Evolutionary conservation across 345 rosid genomes (phyloP).

Genomic region (Xanthoceras sorbifolium): DNA sequence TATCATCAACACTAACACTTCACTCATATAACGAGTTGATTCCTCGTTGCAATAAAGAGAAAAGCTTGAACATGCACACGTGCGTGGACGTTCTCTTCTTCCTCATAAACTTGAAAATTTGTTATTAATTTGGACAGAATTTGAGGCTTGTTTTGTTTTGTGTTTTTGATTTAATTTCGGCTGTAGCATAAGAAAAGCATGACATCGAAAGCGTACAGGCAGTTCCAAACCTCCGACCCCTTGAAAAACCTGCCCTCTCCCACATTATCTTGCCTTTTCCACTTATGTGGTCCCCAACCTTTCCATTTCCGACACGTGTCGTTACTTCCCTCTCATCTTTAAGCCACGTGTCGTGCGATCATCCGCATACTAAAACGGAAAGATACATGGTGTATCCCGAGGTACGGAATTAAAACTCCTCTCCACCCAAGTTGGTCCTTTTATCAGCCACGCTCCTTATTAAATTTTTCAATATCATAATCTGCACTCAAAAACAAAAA

Average conservation of each 20-base stretch:
- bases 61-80: not conserved
- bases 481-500: not conserved
- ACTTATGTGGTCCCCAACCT: constrained; percentile 24
- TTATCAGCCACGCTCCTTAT: not conserved
- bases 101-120: not conserved
- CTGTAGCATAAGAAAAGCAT: constrained; percentile 29
- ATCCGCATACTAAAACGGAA: not conserved
- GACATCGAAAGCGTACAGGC: constrained; percentile 27
- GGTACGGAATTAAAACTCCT: not conserved
- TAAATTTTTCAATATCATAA: not conserved
- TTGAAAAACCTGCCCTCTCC: constrained; percentile 11
- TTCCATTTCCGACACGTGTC: constrained; percentile 4
- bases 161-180: not conserved
- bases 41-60: no score
- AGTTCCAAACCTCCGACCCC: constrained; percentile 19
- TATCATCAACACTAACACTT: not conserved
- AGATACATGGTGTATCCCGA: not conserved
- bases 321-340: not conserved
- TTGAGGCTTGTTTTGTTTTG: not conserved
- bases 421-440: not conserved
- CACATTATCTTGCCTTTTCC: constrained; percentile 13
- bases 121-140: not conserved
- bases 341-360: not conserved
- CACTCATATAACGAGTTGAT: not conserved
- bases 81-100: not conserved